Base-by-base conservation (phyloP, 2,329 filamentous ascomycete genomes). In the Calonectria multiphialidica region DNA sequence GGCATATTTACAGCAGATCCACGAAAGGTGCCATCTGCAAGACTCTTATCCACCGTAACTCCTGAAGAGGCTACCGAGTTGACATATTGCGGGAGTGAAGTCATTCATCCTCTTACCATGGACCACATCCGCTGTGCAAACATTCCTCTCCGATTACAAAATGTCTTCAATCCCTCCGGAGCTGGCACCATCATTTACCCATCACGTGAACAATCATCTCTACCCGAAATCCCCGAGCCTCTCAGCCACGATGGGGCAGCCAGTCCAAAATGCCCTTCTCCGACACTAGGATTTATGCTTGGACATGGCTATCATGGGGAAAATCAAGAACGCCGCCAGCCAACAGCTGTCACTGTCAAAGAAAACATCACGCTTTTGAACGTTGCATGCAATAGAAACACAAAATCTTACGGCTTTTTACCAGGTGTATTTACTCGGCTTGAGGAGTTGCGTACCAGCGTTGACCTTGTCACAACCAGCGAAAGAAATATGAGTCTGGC, bases 1-100 rank as follows among this genome's bases (percentile, higher is more conserved):
- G 69, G 69, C 3, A 71, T 71, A 28, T 71, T 71, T 13, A 68
- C 69, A 10, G 64, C 69, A 28, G 69, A 71, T 12, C 69, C 69
- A 4, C 35, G 69, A 5, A 68, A 71, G 18, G 64, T 71, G 12
- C 18, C 64, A 12, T 62, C 40, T 5, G 69, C 69, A 7, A 68
- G 69, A 23, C 4, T 71, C 16, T 37, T 71, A 13, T 44, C 55
- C 7, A 71, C 53, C 13, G 53, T 68, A 15, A 71, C 50, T 2
- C 53, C 69, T 1, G 69, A 71, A 21, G 69, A 71, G 40, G 69
- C 69, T 7, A 50, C 64, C 6, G 69, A 71, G 30, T 7, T 71
- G 28, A 68, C 69, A 2, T 71, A 62, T 25, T 61, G 67, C 23
- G 69, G 69, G 3, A 62, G 50, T 18, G 69, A 71, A 25, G 69